These are phyloP conservation scores for Lichtheimia ramosa DNA, from an alignment of 371 early-diverging fungal genomes.

Conservation along the genomic window DNA sequence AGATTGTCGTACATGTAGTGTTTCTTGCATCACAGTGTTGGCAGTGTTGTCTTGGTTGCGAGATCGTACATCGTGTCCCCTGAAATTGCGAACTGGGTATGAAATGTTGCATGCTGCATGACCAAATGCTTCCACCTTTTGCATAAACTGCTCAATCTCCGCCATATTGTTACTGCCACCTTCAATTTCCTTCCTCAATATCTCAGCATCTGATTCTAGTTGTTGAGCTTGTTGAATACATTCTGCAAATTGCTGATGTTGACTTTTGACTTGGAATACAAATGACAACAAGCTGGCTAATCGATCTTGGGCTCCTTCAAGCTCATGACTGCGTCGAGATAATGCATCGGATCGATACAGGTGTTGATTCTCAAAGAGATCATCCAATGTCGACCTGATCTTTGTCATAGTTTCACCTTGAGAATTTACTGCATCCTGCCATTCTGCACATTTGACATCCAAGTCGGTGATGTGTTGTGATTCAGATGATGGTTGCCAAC, in stretches of 20 bases:
- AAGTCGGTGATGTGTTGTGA: background rate
- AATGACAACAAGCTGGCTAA: constrained; percentile 6
- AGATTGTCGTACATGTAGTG: constrained; percentile 25
- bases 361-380: background rate
- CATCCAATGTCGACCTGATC: background rate
- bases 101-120: constrained; percentile 1
- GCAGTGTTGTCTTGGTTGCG: constrained; percentile 19
- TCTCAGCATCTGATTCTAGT: constrained; percentile 9
- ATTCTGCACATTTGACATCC: background rate
- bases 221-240: constrained; percentile 6
- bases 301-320: background rate
- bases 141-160: background rate
- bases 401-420: background rate
- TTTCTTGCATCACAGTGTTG: constrained; percentile 26
- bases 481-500: constrained; percentile 18
- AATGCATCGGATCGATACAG: background rate
- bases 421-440: background rate
- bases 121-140: background rate
- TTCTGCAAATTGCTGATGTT: background rate
- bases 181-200: constrained; percentile 3
- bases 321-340: background rate
- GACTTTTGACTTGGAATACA: constrained; percentile 14
- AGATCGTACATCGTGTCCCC: constrained; percentile 12
- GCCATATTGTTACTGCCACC: constrained; percentile 1
- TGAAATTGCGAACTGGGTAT: constrained; percentile 25